A percentile compares a stretch with the other conserved stretches of the same genome.
These are phyloP conservation scores for Aspergillus hancockii DNA, from an alignment of 495 filamentous ascomycete species.

Conservation along the genomic window DNA sequence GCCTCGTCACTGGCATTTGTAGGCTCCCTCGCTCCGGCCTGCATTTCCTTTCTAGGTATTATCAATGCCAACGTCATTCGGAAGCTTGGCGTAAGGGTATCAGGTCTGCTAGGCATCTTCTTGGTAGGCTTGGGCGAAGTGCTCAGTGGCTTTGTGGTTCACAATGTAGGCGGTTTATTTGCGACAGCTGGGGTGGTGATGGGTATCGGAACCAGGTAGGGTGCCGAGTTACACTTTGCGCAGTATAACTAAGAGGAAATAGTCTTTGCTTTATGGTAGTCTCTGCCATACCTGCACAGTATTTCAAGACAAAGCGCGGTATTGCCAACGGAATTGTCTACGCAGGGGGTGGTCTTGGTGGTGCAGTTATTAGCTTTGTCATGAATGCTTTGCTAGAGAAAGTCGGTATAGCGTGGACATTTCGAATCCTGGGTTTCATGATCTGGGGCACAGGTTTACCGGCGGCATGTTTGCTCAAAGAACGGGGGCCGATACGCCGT, in stretches of 20 bases:
- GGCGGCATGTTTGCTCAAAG: conserved; percentile 58
- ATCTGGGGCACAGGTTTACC: conserved; percentile 53
- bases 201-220: conserved; percentile 52
- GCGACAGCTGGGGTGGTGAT: conserved; percentile 55
- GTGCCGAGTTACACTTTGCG: background rate
- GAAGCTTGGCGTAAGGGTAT: conserved; percentile 45
- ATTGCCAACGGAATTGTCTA: conserved; percentile 60
- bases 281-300: conserved; percentile 53
- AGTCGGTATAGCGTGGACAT: conserved; percentile 56
- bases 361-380: conserved; percentile 49
- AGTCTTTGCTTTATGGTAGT: conserved; percentile 37
- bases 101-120: conserved; percentile 46
- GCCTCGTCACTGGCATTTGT: conserved; percentile 57
- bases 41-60: conserved; percentile 50
- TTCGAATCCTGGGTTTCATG: conserved; percentile 51
- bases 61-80: conserved; percentile 52
- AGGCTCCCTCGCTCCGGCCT: conserved; percentile 50
- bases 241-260: conserved; percentile 25
- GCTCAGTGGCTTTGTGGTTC: conserved; percentile 48
- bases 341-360: conserved; percentile 55
- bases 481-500: conserved; percentile 46
- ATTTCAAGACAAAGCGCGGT: conserved; percentile 54
- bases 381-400: conserved; percentile 46
- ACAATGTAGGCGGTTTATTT: conserved; percentile 54
- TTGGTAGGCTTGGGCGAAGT: conserved; percentile 51